Evolutionary conservation across 306 rosid species (phyloP), one percentile per base, ranked within the genome.

Genomic region (Quercus cerris): DNA sequence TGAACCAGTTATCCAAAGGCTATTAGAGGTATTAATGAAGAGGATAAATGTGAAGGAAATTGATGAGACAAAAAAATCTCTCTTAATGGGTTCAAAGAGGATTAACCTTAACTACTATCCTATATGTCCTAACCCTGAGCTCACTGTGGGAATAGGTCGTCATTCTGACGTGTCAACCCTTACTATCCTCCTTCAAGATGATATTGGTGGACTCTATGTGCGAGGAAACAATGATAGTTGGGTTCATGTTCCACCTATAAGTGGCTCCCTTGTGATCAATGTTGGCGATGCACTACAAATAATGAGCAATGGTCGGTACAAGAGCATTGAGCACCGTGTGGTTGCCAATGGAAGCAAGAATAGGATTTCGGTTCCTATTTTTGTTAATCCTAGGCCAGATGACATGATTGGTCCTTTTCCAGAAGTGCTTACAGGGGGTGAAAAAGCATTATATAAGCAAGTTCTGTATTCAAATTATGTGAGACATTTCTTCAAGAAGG

Each of bases 141-240:
- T 89, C 2, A 56, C 92, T 0, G 78, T 83, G 4, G 93, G 90
- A 49, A 79, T 87, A 20, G 93, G 96, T 5, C 89, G 92, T 12
- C 93, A 89, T 63, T 91, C 96, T 0, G 93, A 91, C 55, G 88
- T 89, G 31, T 89, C 93, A 22, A 86, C 91, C 33, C 76, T 89
- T 41, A 89, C 97, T 0, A 12, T 91, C 56, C 93, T 91, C 75
- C 88, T 91, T 18, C 93, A 91, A 52, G 97, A 91, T 13, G 81
- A 89, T 17, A 84, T 77, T 0, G 90, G 93, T 0, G 97, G 93
- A n/a, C 93, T 91, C 13, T 85, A 84, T 3, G 88, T 86, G 1
- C 77, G 85, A 3, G 73, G 54, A 0, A 73, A 79, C 10, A 20
- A 58, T 1, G n/a, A 30, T 0, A 22, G 22, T 1, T 91, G 93